Evolutionary conservation across 345 rosid species (phyloP).

Genomic region (Acer campestre): DNA sequence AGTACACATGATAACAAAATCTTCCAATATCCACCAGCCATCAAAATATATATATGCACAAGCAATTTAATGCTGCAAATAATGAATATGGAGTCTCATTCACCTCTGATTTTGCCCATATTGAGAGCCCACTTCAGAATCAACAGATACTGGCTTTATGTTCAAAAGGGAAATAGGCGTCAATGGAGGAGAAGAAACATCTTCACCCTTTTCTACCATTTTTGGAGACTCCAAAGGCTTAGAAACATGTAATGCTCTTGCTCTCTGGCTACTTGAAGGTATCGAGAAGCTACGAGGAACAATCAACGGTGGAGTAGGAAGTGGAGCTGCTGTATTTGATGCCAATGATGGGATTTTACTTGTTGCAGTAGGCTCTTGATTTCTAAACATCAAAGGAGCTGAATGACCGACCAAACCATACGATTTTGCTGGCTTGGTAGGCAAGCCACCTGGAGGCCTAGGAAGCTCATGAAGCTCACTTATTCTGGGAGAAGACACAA

Average conservation of each 20-base stretch:
- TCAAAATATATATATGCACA: constrained; percentile 25
- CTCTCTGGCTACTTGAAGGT: constrained; percentile 83
- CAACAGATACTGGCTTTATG: constrained; percentile 35
- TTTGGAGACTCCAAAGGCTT: constrained; percentile 45
- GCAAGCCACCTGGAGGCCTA: constrained; percentile 68
- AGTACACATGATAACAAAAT: constrained; percentile 17
- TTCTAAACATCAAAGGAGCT: constrained; percentile 74
- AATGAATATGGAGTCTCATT: constrained; percentile 25
- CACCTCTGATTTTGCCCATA: constrained; percentile 74
- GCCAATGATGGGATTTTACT: constrained; percentile 38
- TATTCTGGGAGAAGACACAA: constrained; percentile 71
- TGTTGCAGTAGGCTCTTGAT: constrained; percentile 50
- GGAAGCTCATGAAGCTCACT: constrained; percentile 97
- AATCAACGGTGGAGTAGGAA: constrained; percentile 73
- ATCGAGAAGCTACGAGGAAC: constrained; percentile 82
- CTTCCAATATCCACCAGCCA: constrained; percentile 21
- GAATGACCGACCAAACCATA: constrained; percentile 66
- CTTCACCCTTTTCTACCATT: constrained; percentile 39
- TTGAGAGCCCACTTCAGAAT: constrained; percentile 45
- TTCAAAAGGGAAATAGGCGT: constrained; percentile 67
- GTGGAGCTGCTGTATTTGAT: constrained; percentile 63
- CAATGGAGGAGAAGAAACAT: constrained; percentile 71
- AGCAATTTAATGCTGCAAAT: constrained; percentile 16
- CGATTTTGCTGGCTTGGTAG: constrained; percentile 56
- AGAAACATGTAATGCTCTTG: constrained; percentile 47